Evolutionary conservation across 768 basidiomycete genomes (phyloP), one percentile per base, ranked within the genome.

Genomic region (Tylopilus plumbeoviolaceoides): DNA sequence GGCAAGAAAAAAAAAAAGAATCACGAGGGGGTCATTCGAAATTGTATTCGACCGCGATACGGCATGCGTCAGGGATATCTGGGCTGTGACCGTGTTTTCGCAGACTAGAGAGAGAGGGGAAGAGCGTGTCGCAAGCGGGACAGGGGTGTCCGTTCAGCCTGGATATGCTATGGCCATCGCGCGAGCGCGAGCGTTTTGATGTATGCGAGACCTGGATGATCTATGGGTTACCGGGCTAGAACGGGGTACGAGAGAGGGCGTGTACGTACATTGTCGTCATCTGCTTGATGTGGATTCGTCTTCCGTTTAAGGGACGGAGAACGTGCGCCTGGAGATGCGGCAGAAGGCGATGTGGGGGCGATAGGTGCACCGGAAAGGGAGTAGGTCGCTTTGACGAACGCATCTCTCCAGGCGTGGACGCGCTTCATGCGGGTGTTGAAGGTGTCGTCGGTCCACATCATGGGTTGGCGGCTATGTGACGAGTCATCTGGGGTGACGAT

Each of bases 101-200:
- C 12, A 90, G 77, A 59, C 76, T 71, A 49, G 82, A 76, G n/a
- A 67, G 75, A 10, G 82, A 78, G 44, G 77, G 67, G 64, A 90
- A 89, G 55, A 73, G 78, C 21, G 81, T 73, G 62, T 90, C 87
- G 63, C 87, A 90, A 9, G 87, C 88, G 25, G 88, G 80, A 74
- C 87, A 90, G 2, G 85, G 77, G 63, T 83, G 81, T 46, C 76
- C 75, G 35, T 74, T 71, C 43, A 83, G 71, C 40, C 62, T 59
- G 21, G 66, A 67, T 44, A 71, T 67, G 50, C 71, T 64, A 59
- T 63, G 72, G 58, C 65, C 75, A 58, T 67, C 69, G 57, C 59
- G 70, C 20, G 70, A 76, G 46, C 80, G 79, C 28, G 83, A 82
- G 50, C 81, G 78, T 71, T 83, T 85, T 40, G 81, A 79, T 9